Evolutionary conservation across 2,329 filamentous ascomycete species (phyloP).

Genomic region (Neopestalotiopsis sp.): DNA sequence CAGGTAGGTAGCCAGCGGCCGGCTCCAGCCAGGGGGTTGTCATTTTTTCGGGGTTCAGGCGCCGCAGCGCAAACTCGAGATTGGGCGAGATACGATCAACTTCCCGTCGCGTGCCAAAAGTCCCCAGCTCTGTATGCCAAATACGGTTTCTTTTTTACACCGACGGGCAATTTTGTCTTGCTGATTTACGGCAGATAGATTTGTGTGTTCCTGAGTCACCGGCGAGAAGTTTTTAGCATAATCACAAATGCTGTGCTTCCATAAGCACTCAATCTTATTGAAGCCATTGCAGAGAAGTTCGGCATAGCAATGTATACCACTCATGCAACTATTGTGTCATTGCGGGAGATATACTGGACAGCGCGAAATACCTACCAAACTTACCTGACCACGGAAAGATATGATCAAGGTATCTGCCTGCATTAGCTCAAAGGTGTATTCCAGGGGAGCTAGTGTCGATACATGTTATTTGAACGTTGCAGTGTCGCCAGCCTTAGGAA

Average conservation of each 20-base stretch:
- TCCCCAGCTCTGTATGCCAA: neutral
- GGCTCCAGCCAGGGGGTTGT: neutral
- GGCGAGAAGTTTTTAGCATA: neutral
- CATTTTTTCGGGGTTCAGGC: neutral
- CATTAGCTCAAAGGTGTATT: neutral
- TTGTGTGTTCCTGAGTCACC: neutral
- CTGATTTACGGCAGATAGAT: neutral
- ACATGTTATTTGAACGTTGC: neutral
- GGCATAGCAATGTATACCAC: neutral
- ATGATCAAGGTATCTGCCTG: neutral
- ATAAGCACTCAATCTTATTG: neutral
- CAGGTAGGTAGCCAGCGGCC: neutral
- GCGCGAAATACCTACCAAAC: neutral
- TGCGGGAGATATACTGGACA: neutral
- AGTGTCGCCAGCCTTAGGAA: neutral
- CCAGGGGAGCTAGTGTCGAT: neutral
- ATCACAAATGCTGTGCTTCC: neutral
- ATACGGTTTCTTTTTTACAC: neutral
- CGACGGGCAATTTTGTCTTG: neutral
- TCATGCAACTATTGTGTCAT: neutral
- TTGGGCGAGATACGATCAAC: slow-evolving; percentile 6
- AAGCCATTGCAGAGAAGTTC: too few species aligned
- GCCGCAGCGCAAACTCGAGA: neutral
- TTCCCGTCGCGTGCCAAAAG: neutral
- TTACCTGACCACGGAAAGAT: neutral